A percentile compares a stretch with the other conserved stretches of the same genome.
Evolutionary conservation across 495 filamentous ascomycete species (phyloP).

Genomic region (Aspergillus panamensis): DNA sequence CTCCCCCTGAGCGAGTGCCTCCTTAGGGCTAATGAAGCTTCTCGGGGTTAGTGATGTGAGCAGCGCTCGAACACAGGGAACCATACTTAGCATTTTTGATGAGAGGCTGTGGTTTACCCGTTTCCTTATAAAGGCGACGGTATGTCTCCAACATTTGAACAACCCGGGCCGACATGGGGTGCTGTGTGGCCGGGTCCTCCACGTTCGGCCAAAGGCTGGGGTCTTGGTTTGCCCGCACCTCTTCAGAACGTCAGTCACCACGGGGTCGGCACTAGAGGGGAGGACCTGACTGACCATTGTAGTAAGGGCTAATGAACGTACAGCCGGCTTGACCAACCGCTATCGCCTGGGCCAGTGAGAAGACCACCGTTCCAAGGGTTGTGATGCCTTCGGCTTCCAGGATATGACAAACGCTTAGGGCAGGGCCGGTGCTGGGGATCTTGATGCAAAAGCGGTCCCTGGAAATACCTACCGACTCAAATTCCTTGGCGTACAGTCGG

Average conservation of each 20-base stretch:
- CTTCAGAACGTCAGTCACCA: no score
- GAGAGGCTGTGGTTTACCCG: slow-evolving; percentile 39
- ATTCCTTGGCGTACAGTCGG: slow-evolving; percentile 38
- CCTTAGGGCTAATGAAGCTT: no score
- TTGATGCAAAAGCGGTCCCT: slow-evolving; percentile 56
- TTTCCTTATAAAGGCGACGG: slow-evolving; percentile 37
- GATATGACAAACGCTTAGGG: slow-evolving; percentile 50
- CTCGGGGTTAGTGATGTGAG: no score
- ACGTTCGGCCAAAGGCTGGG: slow-evolving; percentile 33
- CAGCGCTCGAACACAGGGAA: slow-evolving; percentile 10
- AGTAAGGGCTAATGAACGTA: slow-evolving; percentile 55
- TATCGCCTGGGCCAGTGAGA: slow-evolving; percentile 53
- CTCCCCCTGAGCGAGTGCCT: no score
- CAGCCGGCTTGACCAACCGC: slow-evolving; percentile 52
- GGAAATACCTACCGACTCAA: slow-evolving; percentile 34
- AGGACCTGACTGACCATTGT: slow-evolving; percentile 26
- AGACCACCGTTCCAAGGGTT: slow-evolving; percentile 56
- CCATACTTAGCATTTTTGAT: slow-evolving; percentile 40
- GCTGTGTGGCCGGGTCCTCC: slow-evolving; percentile 35
- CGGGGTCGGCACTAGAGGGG: background rate
- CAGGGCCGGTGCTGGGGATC: slow-evolving; percentile 57
- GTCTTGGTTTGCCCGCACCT: slow-evolving; percentile 2
- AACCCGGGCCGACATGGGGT: slow-evolving; percentile 36
- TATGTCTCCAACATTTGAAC: slow-evolving; percentile 38
- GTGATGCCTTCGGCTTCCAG: slow-evolving; percentile 46